phyloP scores from a whole-genome alignment of 129 eudicot genomes.

The Ambrosia artemisiifolia region DNA sequence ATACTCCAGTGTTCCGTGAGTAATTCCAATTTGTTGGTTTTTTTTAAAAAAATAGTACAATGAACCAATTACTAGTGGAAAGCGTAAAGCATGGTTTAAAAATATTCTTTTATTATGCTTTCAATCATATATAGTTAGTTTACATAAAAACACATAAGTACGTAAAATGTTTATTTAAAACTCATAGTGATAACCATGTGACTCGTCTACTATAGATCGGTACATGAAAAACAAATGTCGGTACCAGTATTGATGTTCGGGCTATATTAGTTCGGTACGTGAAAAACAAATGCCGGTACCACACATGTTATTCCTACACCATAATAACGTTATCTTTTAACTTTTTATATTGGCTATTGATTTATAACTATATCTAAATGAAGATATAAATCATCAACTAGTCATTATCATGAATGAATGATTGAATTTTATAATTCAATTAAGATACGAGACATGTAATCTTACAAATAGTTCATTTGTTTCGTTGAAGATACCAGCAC shows the following conservation, averaged over 20 bases:
- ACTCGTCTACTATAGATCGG: too few relatives aligned
- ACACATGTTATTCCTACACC: too few relatives aligned
- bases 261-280: too few relatives aligned
- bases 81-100: not conserved
- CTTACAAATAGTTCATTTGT: conserved; percentile 54
- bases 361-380: too few relatives aligned
- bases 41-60: not conserved
- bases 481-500: conserved; percentile 72
- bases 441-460: not conserved
- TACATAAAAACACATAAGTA: not conserved
- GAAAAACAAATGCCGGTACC: too few relatives aligned
- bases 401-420: not conserved
- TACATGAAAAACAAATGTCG: too few relatives aligned
- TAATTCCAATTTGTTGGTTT: too few relatives aligned
- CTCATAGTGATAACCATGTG: too few relatives aligned
- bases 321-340: not conserved
- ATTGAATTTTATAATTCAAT: not conserved
- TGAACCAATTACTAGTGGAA: not conserved
- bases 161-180: too few relatives aligned
- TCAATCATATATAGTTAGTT: not conserved
- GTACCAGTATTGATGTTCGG: too few relatives aligned
- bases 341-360: too few relatives aligned
- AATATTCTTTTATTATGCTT: not conserved
- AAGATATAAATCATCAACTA: not conserved
- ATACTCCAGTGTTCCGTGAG: too few relatives aligned